Conservation (phyloP, 2,329 filamentous ascomycete genomes). For the Scedosporium dehoogii region DNA sequence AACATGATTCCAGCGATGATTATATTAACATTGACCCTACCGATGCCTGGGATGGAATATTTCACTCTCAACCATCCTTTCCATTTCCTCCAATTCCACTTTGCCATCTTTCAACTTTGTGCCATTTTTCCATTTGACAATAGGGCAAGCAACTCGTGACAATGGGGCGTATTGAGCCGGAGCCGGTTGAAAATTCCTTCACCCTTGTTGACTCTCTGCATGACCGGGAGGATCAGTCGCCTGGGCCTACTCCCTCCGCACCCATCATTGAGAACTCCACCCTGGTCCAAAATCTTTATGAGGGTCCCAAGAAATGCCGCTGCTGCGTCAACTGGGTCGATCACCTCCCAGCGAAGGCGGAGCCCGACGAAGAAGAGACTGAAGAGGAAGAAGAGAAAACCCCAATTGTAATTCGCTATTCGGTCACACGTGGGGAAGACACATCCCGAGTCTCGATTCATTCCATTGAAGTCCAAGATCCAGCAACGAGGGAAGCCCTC, state of each 20-base stretch:
- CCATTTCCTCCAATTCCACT: not conserved
- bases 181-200: not conserved
- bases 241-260: not conserved
- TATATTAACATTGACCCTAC: too few relatives aligned
- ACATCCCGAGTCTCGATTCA: slow-evolving; percentile 11
- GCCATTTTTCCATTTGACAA: too few relatives aligned
- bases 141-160: too few relatives aligned
- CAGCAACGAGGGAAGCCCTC: slow-evolving; percentile 12
- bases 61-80: not conserved
- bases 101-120: too few relatives aligned
- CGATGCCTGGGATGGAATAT: not conserved
- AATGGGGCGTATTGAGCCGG: not conserved
- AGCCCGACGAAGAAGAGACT: slow-evolving; percentile 7
- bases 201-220: not conserved
- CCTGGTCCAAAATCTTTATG: slow-evolving; percentile 17
- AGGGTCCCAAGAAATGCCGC: slow-evolving; percentile 16
- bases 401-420: slow-evolving; percentile 13
- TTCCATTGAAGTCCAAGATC: slow-evolving; percentile 14
- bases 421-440: slow-evolving; percentile 9
- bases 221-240: not conserved
- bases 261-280: not conserved
- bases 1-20: too few relatives aligned
- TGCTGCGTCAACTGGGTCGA: slow-evolving; percentile 21
- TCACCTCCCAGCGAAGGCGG: slow-evolving; percentile 13
- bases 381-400: slow-evolving; percentile 9